Base-by-base conservation (phyloP, 1,284 basidiomycete genomes). In the Ganoderma meredithae region DNA sequence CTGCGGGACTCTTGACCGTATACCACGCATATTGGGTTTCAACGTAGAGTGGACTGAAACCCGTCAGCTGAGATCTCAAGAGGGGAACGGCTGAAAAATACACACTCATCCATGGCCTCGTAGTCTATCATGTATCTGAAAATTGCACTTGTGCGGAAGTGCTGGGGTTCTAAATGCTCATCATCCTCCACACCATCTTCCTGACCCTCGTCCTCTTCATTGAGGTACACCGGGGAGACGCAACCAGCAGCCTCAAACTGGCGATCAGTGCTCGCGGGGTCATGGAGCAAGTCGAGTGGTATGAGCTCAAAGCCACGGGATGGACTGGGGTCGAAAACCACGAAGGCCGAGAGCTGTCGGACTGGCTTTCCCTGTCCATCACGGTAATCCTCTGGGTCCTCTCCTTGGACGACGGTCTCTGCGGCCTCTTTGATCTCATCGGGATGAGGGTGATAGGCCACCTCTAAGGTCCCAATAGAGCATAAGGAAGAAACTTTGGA, bases 11-110 rank as follows among this genome's bases (percentile, higher is more conserved):
- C 15, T 80, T 77, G 25, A 93, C 78, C 39, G 86, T 84, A 74
- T 92, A 93, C 83, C 85, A 88, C 0, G 88, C 88, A 67, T 81
- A 82, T 33, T 81, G 71, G 0, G 91, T 92, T 72, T 90, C 85
- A 15, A 93, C 81, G 65, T 83, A 90, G 10, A 91, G 76, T 0
- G 88, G 84, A 19, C 91, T 93, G 13, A 27, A 6, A 25, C 22
- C 22, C 25, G 47, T 25, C 65, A 40, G 61, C 12, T 22, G 41
- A 40, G 31, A 60, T 39, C 65, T 41, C 33, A 40, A 15, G 39
- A 63, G 31, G 33, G 7, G 63, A 53, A 12, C 27, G 65, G 64
- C 43, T 64, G 59, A 39, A 62, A 63, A 33, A 62, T 1, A 73
- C 82, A 62, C 64, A 85, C 89, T 79, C 78, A 78, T 82, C 67